Evolutionary conservation across 1,284 basidiomycete species (phyloP), one percentile per base, ranked within the genome.

Genomic region (Fistulinella staudtii): DNA sequence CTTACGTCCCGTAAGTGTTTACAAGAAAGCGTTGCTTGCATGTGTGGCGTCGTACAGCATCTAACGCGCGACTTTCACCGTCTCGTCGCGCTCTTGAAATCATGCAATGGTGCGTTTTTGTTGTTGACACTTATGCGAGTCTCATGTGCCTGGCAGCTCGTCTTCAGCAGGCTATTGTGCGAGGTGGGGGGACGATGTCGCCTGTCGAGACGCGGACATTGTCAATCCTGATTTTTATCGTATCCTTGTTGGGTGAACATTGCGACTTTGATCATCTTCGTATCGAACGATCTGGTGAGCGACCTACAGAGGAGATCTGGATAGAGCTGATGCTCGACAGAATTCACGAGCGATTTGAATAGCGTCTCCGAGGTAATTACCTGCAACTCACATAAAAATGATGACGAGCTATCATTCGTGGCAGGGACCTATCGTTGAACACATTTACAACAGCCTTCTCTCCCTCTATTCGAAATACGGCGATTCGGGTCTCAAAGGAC

Each of bases 11-110:
- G 23, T 15, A 42, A 93, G 84, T 82, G 85, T 22, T 66, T 96
- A 27, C 90, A 94, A 67, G 93, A 96, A 65, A 81, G 84, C 8
- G 85, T 99, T 10, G 89, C 89, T 0, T 97, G 94, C 56, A 85
- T 94, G 68, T 95, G 93, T 61, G 77, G 80, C 0, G 85, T 90
- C 3, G 85, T 95, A 1, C 81, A 82, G 40, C 70, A 89, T 55
- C 75, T 98, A 23, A 98, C 96, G 0, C 85, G 90, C 53, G 90
- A 96, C 55, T 95, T 85, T 56, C 67, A 68, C 11, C 76, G 82
- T 20, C 72, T 97, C 13, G 76, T 91, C 17, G 82, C 80, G 27
- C 74, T 96, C 4, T 63, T 96, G 52, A 82, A 85, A 52, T 90
- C 88, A 0, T 93, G 89, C 61, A 87, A 91, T 57, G 71, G 89